Conservation (phyloP, 441 rosid genomes). For the Adansonia gregorii region DNA sequence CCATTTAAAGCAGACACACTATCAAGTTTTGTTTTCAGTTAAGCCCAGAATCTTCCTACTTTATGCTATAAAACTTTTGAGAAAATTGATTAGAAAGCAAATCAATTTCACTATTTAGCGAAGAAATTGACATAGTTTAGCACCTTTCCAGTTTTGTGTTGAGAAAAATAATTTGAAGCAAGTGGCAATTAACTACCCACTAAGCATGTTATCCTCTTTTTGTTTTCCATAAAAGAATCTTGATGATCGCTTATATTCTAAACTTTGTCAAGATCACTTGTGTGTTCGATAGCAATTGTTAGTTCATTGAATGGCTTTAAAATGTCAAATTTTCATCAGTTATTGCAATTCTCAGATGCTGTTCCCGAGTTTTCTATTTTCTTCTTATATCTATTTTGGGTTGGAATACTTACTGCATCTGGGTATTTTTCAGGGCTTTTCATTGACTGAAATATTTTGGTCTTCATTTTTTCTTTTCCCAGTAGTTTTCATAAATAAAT, state of each 20-base stretch:
- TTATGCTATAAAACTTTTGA: slow-evolving; percentile 1
- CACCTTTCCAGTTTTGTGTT: neutral
- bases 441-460: slow-evolving; percentile 1
- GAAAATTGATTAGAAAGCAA: neutral
- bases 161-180: neutral
- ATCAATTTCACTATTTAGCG: neutral
- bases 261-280: neutral
- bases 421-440: neutral
- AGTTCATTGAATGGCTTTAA: slow-evolving; percentile 5
- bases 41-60: slow-evolving; percentile 15
- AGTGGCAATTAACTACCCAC: neutral
- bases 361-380: neutral
- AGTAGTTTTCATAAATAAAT: neutral
- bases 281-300: neutral
- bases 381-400: slow-evolving; percentile 5
- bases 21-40: neutral
- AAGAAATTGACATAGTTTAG: slow-evolving; percentile 5
- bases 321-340: neutral
- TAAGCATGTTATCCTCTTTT: neutral
- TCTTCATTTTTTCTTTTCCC: neutral
- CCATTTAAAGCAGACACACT: neutral
- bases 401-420: slow-evolving; percentile 10
- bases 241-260: neutral
- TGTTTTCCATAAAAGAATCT: neutral
- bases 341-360: neutral